Conservation (phyloP, 495 filamentous ascomycete species). For the Xylaria sp. region DNA sequence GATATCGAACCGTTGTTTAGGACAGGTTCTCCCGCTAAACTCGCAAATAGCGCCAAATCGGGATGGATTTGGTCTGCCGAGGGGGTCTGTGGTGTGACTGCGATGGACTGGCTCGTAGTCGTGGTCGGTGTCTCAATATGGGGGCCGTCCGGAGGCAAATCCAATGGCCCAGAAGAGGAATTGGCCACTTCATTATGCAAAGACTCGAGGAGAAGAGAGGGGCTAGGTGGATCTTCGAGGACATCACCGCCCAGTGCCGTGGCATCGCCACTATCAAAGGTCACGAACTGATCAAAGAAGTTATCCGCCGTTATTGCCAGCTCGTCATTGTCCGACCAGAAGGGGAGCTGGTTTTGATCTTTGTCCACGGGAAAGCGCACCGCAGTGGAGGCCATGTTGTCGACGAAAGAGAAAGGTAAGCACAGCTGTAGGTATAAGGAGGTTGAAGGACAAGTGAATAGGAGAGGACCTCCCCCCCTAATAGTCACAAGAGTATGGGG, state of each 20-base stretch:
- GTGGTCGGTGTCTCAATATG: background rate
- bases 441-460: conserved; percentile 19
- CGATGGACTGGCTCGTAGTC: background rate
- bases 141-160: conserved; percentile 21
- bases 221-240: conserved; percentile 40
- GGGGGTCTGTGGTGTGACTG: background rate
- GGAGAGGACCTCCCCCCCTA: conserved; percentile 20
- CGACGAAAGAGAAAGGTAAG: conserved; percentile 30
- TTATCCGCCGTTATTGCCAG: conserved; percentile 45
- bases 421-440: conserved; percentile 24
- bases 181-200: conserved; percentile 29
- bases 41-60: conserved; percentile 27
- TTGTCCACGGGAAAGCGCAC: conserved; percentile 46
- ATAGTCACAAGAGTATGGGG: conserved; percentile 8
- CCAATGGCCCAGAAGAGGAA: conserved; percentile 31
- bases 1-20: conserved; percentile 50
- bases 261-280: conserved; percentile 46
- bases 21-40: conserved; percentile 33
- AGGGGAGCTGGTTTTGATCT: conserved; percentile 43
- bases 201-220: conserved; percentile 38
- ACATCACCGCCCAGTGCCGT: conserved; percentile 33
- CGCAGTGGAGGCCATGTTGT: conserved; percentile 42
- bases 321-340: conserved; percentile 46
- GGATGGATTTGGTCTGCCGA: conserved; percentile 26
- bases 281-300: conserved; percentile 57